phyloP scores from a whole-genome alignment of 2,329 filamentous ascomycete genomes.

The Penicillium sp. region DNA sequence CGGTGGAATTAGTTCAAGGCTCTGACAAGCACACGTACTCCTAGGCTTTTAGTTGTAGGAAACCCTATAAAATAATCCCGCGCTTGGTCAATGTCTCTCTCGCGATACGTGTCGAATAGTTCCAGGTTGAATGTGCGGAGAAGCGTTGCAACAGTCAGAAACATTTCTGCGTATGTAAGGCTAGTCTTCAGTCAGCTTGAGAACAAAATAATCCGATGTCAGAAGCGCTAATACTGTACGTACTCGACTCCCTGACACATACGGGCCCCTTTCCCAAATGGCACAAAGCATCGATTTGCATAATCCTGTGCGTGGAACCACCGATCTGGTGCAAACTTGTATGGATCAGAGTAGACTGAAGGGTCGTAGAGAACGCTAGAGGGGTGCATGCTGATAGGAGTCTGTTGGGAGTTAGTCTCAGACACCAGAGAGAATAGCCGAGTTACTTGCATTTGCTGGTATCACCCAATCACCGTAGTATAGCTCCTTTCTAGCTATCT shows the following conservation, averaged over 20 bases:
- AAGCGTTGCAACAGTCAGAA: constrained; percentile 9
- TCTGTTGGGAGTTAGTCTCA: not conserved
- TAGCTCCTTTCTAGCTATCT: constrained; percentile 11
- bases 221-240: no score
- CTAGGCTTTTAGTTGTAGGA: no score
- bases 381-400: not conserved
- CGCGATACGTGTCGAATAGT: constrained; percentile 11
- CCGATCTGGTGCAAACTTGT: not conserved
- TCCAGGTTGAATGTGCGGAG: constrained; percentile 19
- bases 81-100: no score
- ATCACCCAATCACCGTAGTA: constrained; percentile 15
- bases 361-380: not conserved
- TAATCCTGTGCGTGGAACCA: not conserved
- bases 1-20: no score
- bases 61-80: no score
- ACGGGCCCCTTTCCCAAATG: not conserved
- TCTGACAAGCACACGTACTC: no score
- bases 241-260: constrained; percentile 1
- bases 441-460: not conserved
- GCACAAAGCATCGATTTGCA: not conserved
- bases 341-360: not conserved
- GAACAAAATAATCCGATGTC: constrained; percentile 16
- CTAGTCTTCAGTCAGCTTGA: not conserved
- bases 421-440: not conserved
- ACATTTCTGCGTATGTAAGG: constrained; percentile 10